Evolutionary conservation across 2,329 filamentous ascomycete species (phyloP).

Genomic region (Blastomyces emzantsi): DNA sequence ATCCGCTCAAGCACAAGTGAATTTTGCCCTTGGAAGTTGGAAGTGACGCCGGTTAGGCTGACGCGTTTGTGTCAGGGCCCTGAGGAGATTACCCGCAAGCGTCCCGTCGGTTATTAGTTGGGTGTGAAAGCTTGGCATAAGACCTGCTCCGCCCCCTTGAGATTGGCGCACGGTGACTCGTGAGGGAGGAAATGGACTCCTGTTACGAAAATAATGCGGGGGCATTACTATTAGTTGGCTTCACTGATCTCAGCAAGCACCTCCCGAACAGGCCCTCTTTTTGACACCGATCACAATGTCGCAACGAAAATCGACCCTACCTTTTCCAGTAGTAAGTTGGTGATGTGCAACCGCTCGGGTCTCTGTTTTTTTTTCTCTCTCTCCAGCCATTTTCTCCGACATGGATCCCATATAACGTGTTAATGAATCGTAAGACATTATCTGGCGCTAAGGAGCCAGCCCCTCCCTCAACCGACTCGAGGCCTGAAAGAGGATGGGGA

Average conservation of each 20-base stretch:
- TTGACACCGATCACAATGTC: not conserved
- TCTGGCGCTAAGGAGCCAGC: not conserved
- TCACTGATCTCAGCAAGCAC: not conserved
- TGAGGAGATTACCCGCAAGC: not conserved
- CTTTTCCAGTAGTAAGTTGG: too few species aligned
- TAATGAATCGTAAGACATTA: not conserved
- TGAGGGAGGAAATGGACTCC: not conserved
- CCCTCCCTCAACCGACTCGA: not conserved
- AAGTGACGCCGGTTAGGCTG: not conserved
- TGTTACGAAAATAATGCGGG: not conserved
- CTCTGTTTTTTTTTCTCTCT: too few species aligned
- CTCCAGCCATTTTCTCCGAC: not conserved
- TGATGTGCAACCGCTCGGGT: too few species aligned
- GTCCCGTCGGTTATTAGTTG: not conserved
- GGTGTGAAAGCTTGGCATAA: conserved; percentile 3
- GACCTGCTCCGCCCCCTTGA: not conserved
- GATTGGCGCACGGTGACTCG: not conserved
- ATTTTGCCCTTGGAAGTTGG: not conserved
- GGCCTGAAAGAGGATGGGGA: not conserved
- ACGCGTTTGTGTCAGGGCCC: not conserved
- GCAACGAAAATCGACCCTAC: not conserved
- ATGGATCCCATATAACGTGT: not conserved
- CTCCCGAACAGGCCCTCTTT: not conserved
- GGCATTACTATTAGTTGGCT: not conserved
- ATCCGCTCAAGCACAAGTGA: not conserved